Evolutionary conservation across 1,139 yeast genomes (phyloP).

Genomic region (Yamadazyma epiphylla): DNA sequence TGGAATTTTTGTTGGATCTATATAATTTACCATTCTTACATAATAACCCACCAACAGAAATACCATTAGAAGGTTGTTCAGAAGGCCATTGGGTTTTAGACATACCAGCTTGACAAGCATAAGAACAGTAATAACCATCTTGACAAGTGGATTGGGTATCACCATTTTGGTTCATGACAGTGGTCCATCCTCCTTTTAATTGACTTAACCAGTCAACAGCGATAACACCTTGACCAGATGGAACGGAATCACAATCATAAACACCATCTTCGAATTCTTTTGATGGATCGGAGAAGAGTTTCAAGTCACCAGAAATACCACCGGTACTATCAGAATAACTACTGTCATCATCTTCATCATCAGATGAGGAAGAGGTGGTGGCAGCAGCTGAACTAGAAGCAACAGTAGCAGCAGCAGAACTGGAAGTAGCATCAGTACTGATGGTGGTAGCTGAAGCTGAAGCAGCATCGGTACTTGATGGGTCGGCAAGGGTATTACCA

Average conservation of each 20-base stretch:
- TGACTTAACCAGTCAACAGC: slow-evolving; percentile 74
- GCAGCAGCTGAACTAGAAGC: slow-evolving; percentile 12
- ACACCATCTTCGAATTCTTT: slow-evolving; percentile 75
- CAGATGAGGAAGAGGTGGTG: slow-evolving; percentile 16
- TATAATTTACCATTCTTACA: slow-evolving; percentile 69
- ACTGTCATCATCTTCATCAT: slow-evolving; percentile 3
- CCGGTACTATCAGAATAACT: slow-evolving; percentile 23
- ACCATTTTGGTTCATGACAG: slow-evolving; percentile 59
- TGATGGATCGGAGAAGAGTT: slow-evolving; percentile 50
- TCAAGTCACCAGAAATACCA: slow-evolving; percentile 53
- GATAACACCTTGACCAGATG: slow-evolving; percentile 89
- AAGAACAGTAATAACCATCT: slow-evolving; percentile 88
- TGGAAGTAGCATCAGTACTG: slow-evolving; percentile 4
- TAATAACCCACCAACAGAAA: slow-evolving; percentile 73
- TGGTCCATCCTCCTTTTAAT: slow-evolving; percentile 81
- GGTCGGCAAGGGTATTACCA: slow-evolving; percentile 24
- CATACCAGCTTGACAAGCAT: slow-evolving; percentile 89
- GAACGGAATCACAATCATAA: slow-evolving; percentile 72
- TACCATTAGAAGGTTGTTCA: slow-evolving; percentile 67
- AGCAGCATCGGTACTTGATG: slow-evolving; percentile 9
- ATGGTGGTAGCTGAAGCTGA: slow-evolving; percentile 7
- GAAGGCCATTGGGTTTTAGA: slow-evolving; percentile 87
- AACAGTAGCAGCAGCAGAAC: slow-evolving; percentile 8
- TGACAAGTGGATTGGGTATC: slow-evolving; percentile 65
- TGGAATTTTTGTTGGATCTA: slow-evolving; percentile 55